phyloP scores from a whole-genome alignment of 805 yeast species.

The Teunomyces stri region DNA sequence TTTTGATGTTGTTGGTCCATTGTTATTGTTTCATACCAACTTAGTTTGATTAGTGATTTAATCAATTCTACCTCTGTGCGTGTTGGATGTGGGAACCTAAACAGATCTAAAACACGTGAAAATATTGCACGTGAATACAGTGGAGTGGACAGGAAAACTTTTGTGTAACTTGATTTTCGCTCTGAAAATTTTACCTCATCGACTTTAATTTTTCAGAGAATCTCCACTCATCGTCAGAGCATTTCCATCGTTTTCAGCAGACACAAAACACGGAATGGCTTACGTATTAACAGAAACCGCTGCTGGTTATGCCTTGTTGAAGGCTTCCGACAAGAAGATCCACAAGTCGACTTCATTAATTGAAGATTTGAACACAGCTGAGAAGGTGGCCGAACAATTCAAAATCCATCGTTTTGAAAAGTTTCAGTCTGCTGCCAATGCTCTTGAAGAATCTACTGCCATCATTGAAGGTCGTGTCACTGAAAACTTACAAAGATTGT shows the following conservation, averaged over 20 bases:
- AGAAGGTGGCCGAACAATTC: slow-evolving; percentile 83
- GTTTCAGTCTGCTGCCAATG: slow-evolving; percentile 91
- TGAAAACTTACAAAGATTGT: slow-evolving; percentile 70
- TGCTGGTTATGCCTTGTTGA: slow-evolving; percentile 96
- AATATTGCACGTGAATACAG: too few species aligned
- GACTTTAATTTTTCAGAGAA: slow-evolving; percentile 3
- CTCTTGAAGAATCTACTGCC: slow-evolving; percentile 91
- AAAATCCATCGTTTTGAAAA: slow-evolving; percentile 95
- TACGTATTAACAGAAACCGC: slow-evolving; percentile 95
- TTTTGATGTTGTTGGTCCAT: slow-evolving; percentile 1
- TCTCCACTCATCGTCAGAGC: slow-evolving; percentile 3
- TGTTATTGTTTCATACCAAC: background rate
- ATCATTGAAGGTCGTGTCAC: slow-evolving; percentile 93
- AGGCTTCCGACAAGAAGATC: slow-evolving; percentile 96
- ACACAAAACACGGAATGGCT: slow-evolving; percentile 49
- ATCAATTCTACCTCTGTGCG: too few species aligned
- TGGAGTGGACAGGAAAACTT: background rate
- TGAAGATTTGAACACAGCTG: slow-evolving; percentile 76
- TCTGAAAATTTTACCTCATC: slow-evolving; percentile 4
- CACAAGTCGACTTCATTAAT: slow-evolving; percentile 76
- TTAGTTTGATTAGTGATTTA: too few species aligned
- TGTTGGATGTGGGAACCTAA: too few species aligned
- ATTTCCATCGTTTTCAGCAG: slow-evolving; percentile 2
- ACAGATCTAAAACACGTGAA: too few species aligned
- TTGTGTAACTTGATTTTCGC: background rate